A percentile compares a stretch with the other conserved stretches of the same genome.
phyloP scores from a whole-genome alignment of 306 rosid species.

The Prunus fruticosa region DNA sequence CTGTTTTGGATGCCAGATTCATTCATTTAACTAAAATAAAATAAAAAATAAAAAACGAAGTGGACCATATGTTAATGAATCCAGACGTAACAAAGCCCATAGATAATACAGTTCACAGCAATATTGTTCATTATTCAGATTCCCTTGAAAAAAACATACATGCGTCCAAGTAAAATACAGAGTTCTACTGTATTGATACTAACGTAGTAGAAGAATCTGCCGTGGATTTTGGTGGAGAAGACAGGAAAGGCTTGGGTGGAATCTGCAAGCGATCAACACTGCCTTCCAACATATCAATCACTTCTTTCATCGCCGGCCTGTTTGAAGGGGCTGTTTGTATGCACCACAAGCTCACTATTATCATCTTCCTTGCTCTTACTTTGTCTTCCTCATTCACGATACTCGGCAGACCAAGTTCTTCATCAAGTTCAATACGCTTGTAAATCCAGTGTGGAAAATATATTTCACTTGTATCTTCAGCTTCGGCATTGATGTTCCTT shows the following conservation, averaged over 20 bases:
- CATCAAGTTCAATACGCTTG: too few species aligned
- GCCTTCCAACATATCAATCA: constrained; percentile 39
- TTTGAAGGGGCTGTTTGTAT: too few species aligned
- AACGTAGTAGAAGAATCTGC: background rate
- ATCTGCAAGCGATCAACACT: background rate
- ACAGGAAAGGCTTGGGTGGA: constrained; percentile 27
- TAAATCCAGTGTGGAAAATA: constrained; percentile 44
- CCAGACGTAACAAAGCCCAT: too few species aligned
- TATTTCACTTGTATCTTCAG: constrained; percentile 15
- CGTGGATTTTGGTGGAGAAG: constrained; percentile 14
- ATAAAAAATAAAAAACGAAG: too few species aligned
- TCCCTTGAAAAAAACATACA: background rate
- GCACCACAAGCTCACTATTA: too few species aligned
- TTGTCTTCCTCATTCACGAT: too few species aligned
- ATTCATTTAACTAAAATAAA: too few species aligned
- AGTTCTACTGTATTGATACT: background rate
- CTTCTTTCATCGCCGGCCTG: constrained; percentile 27
- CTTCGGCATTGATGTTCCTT: constrained; percentile 5
- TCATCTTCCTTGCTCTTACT: too few species aligned
- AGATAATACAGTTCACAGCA: too few species aligned
- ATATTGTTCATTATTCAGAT: background rate
- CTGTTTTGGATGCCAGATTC: too few species aligned
- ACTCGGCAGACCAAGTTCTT: too few species aligned
- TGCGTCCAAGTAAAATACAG: background rate
- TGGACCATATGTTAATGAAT: too few species aligned